Conservation (phyloP, 345 rosid genomes). For the Salix caprea region DNA sequence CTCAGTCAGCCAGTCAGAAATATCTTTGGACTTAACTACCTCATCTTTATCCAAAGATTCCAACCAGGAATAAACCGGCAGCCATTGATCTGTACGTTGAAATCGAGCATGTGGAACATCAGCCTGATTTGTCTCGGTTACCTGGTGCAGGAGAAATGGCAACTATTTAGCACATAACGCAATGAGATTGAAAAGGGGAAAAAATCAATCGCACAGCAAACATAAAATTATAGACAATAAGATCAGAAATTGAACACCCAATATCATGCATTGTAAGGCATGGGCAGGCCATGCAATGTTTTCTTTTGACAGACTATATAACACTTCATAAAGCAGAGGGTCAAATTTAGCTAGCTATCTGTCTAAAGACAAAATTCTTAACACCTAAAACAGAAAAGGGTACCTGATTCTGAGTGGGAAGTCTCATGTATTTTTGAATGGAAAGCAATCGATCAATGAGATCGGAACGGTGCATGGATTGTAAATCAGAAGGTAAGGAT, state of each 20-base stretch:
- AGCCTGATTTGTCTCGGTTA: constrained; percentile 30
- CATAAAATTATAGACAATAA: neutral
- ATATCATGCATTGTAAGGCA: too few relatives aligned
- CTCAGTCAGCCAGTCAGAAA: constrained; percentile 69
- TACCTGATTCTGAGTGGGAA: constrained; percentile 36
- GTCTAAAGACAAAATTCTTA: too few relatives aligned
- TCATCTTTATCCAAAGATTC: constrained; percentile 74
- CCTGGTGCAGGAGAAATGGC: constrained; percentile 6
- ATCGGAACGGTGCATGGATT: constrained; percentile 70
- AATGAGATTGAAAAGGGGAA: neutral
- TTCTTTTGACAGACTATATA: neutral
- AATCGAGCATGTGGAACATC: constrained; percentile 69
- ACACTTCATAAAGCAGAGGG: neutral
- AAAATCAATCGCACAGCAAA: neutral
- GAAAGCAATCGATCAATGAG: constrained; percentile 78
- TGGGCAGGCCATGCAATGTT: too few relatives aligned
- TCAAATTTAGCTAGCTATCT: too few relatives aligned
- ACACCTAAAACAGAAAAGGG: neutral
- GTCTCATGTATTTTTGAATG: constrained; percentile 66
- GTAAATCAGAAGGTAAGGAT: constrained; percentile 67
- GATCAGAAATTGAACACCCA: too few relatives aligned
- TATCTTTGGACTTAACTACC: constrained; percentile 78
- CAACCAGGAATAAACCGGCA: constrained; percentile 84
- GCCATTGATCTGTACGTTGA: constrained; percentile 87
- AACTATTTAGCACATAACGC: neutral